Conservation (phyloP, 805 yeast species). For the Candida ovalis region DNA sequence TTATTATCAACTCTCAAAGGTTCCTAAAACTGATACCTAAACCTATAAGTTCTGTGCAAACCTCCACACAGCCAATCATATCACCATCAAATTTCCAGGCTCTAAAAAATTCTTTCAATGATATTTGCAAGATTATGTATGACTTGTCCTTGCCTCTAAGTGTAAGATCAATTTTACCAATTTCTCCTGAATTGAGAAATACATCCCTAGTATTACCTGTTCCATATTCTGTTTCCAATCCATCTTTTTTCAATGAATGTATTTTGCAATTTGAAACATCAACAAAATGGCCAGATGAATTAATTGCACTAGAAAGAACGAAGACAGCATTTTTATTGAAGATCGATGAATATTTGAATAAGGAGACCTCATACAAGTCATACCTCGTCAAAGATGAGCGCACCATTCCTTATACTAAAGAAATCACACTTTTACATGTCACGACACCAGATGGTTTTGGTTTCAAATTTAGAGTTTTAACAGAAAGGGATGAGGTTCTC, state of each 20-base stretch:
- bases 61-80: conserved; percentile 45
- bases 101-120: conserved; percentile 48
- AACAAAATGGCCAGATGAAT: conserved; percentile 93
- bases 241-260: conserved; percentile 76
- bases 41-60: conserved; percentile 56
- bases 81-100: conserved; percentile 39
- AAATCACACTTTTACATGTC: conserved; percentile 55
- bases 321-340: conserved; percentile 85
- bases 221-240: conserved; percentile 71
- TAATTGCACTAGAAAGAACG: conserved; percentile 78
- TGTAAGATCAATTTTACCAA: conserved; percentile 67
- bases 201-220: conserved; percentile 77
- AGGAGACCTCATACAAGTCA: conserved; percentile 52
- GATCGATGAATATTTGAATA: conserved; percentile 45
- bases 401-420: conserved; percentile 60
- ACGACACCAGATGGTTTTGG: conserved; percentile 90
- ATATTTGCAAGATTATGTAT: conserved; percentile 43
- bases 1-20: conserved; percentile 36
- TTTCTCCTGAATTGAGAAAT: conserved; percentile 70
- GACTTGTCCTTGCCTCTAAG: conserved; percentile 63
- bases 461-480: conserved; percentile 68
- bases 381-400: conserved; percentile 62
- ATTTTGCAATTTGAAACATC: conserved; percentile 86
- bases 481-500: conserved; percentile 79
- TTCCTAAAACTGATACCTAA: conserved; percentile 54